Base-by-base conservation (phyloP, 176 grass and related monocot genomes). In the Phragmites australis region DNA sequence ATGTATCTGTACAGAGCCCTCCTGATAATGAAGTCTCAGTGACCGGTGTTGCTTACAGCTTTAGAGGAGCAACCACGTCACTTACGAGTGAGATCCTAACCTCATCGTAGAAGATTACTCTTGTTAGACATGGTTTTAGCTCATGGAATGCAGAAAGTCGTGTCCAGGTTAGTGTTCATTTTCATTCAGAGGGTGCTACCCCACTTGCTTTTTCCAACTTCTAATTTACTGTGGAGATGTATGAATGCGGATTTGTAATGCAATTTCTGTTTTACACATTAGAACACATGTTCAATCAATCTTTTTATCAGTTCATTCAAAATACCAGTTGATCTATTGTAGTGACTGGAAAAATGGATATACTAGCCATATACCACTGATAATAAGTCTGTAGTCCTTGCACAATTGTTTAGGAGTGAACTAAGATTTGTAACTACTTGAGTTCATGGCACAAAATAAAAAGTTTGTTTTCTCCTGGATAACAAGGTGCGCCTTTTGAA, bases 91-190 rank as follows among this genome's bases (percentile, higher is more conserved):
- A 82, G 46, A 47, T 84, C 12, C 81, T 97, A 42, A 68, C 80
- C 19, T 90, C 67, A 27, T 49, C 85, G 1, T 93, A 97, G 73
- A 97, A 84, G 75, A 65, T 97, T 60, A 97, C 90, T 63, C 79
- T 97, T 66, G 83, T 97, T 22, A 97, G 93, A 34, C 93, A 97
- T 74, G 93, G 93, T 53, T 90, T 97, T 31, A 97, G 90, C 90
- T 18, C 83, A 5, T 91, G 84, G 89, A 90, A 92, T 56, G 84
- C 84, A 9, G 84, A 90, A 82, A 92, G 82, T 58, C 70, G 82
- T 45, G 85, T 90, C 19, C 90, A 96, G 74, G 87, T 96, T 46
- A 25, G 63, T 76, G 14, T 15, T 71, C 45, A 13, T 18, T 55
- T 54, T 29, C 23, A 16, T 48, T 32, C 42, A 77, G 42, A 63